Conservation (phyloP, 164 flowering plant species). For the Chloranthus sessilifolius region DNA sequence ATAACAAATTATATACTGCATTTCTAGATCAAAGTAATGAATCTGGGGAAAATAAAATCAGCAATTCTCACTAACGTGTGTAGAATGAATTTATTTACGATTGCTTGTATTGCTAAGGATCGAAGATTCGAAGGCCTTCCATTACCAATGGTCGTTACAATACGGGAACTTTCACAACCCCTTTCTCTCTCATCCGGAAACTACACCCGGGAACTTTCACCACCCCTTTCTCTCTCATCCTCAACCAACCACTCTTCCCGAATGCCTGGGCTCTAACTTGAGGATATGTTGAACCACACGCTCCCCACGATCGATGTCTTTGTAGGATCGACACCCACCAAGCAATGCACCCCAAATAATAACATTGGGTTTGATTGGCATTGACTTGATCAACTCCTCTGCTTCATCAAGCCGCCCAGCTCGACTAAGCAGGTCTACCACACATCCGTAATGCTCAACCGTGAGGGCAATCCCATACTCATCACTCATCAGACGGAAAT, state of each 20-base stretch:
- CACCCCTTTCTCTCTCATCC: slow-evolving; percentile 17
- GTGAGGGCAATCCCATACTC: slow-evolving; percentile 20
- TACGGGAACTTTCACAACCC: too few species aligned
- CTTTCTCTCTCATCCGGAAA: too few species aligned
- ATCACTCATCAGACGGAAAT: slow-evolving; percentile 21
- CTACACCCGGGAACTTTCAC: slow-evolving; percentile 41
- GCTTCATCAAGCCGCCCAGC: slow-evolving; percentile 32
- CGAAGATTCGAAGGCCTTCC: too few species aligned
- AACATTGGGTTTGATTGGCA: slow-evolving; percentile 38
- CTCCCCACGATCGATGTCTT: slow-evolving; percentile 24
- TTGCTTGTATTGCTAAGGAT: too few species aligned
- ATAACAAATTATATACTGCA: too few species aligned
- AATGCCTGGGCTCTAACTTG: slow-evolving; percentile 30
- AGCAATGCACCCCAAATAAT: slow-evolving; percentile 33
- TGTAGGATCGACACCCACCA: slow-evolving; percentile 30
- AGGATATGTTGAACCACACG: slow-evolving; percentile 18
- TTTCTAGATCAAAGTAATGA: too few species aligned
- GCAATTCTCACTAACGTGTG: too few species aligned
- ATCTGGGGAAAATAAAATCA: too few species aligned
- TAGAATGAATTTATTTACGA: too few species aligned
- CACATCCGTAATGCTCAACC: slow-evolving; percentile 43
- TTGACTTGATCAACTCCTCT: slow-evolving; percentile 13
- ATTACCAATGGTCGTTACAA: too few species aligned
- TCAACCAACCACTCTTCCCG: slow-evolving; percentile 33
- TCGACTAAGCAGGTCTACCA: slow-evolving; percentile 38